phyloP scores from a whole-genome alignment of 2,329 filamentous ascomycete genomes.

The Cylindrodendrum hubeiense region DNA sequence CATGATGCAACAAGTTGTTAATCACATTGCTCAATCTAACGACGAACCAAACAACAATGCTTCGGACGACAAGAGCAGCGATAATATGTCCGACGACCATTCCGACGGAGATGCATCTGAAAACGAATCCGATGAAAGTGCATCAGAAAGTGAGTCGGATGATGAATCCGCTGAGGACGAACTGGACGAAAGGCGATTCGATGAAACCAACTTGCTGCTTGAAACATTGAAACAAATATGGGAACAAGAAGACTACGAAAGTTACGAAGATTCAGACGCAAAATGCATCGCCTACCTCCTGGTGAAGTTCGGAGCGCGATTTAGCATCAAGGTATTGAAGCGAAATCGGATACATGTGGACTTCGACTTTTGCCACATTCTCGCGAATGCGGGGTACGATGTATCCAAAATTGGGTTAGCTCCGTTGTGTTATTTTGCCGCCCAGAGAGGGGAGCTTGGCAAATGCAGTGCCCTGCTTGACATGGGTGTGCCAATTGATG shows the following conservation, averaged over 20 bases:
- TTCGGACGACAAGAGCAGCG: neutral
- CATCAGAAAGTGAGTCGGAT: too few relatives aligned
- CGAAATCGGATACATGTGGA: neutral
- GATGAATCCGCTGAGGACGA: neutral
- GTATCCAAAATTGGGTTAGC: neutral
- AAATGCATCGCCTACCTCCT: neutral
- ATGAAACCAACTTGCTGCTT: neutral
- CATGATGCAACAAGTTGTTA: neutral
- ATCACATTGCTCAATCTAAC: neutral
- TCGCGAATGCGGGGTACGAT: neutral
- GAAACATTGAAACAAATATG: neutral
- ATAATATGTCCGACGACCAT: neutral
- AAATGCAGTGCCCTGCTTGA: neutral
- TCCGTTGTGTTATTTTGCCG: neutral
- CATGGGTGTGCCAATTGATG: conserved; percentile 1
- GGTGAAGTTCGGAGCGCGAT: neutral
- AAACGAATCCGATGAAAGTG: too few relatives aligned
- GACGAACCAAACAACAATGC: too few relatives aligned
- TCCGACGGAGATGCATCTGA: neutral
- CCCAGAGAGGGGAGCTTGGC: neutral
- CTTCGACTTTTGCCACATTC: neutral
- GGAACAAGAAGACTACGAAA: too few relatives aligned
- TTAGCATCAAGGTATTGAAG: neutral
- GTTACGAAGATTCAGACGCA: too few relatives aligned
- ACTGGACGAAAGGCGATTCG: neutral